phyloP scores from a whole-genome alignment of 257 asterid species.

The Dorcoceras hygrometricum region DNA sequence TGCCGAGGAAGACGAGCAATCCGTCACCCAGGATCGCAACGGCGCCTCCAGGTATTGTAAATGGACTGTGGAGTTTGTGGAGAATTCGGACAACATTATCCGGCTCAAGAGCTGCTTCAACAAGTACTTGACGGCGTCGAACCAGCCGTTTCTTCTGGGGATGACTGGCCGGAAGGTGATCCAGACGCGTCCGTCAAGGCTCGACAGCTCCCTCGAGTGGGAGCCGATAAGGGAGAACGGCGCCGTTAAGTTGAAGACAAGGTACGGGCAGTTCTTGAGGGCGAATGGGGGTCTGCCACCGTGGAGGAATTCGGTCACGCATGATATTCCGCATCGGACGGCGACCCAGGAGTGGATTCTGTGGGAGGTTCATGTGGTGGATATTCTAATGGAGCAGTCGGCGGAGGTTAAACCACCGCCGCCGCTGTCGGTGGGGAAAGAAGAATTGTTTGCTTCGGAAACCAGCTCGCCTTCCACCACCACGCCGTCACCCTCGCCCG shows the following conservation, averaged over 20 bases:
- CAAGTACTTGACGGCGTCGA: constrained; percentile 69
- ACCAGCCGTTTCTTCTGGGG: constrained; percentile 62
- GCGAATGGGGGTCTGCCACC: constrained; percentile 93
- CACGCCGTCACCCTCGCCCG: constrained; percentile 50
- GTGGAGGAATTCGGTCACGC: constrained; percentile 91
- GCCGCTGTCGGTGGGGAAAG: constrained; percentile 31
- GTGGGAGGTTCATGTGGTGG: constrained; percentile 86
- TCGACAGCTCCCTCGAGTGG: constrained; percentile 92
- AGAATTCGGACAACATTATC: constrained; percentile 34
- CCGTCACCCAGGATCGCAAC: constrained; percentile 56
- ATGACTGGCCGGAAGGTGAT: constrained; percentile 75
- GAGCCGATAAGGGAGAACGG: constrained; percentile 75
- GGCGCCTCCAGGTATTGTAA: constrained; percentile 52
- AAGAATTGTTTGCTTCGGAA: constrained; percentile 54
- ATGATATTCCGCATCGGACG: constrained; percentile 84
- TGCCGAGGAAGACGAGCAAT: constrained; percentile 66
- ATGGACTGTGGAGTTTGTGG: constrained; percentile 63
- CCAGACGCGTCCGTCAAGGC: constrained; percentile 61
- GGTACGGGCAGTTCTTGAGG: constrained; percentile 81
- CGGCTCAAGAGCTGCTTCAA: constrained; percentile 63
- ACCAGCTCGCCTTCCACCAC: constrained; percentile 52
- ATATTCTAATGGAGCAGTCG: constrained; percentile 37
- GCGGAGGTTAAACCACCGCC: constrained; percentile 34
- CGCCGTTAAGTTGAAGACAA: constrained; percentile 70
- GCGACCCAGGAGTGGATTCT: constrained; percentile 74